Conservation (phyloP, 179 eudicot species). For the Carnegiea gigantea region DNA sequence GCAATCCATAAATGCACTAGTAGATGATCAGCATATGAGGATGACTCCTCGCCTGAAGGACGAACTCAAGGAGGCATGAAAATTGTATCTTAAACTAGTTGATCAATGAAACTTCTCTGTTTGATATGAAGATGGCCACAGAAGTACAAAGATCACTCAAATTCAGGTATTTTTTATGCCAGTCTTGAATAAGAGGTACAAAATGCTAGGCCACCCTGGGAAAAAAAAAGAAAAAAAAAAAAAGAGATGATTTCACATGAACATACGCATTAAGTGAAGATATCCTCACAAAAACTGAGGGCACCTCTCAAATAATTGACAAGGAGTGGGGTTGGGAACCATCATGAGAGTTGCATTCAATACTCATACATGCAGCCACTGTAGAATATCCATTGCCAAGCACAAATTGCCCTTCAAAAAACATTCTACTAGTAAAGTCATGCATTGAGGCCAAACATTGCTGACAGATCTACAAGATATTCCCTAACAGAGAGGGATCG, state of each 20-base stretch:
- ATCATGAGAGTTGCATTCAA: neutral
- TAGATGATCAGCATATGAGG: neutral
- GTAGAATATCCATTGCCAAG: neutral
- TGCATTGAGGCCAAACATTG: neutral
- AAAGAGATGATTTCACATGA: neutral
- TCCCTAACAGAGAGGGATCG: neutral
- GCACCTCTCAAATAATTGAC: neutral
- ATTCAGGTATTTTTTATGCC: neutral
- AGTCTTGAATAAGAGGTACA: neutral
- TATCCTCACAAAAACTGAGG: neutral
- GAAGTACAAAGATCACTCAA: neutral
- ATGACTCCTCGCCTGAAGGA: neutral
- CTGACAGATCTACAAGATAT: neutral
- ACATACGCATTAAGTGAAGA: neutral
- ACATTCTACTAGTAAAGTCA: neutral
- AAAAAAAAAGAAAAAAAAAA: too few species aligned
- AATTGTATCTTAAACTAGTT: too few species aligned
- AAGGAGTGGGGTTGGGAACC: neutral
- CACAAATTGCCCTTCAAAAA: neutral
- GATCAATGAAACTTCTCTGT: too few species aligned
- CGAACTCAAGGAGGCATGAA: too few species aligned
- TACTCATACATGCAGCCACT: neutral
- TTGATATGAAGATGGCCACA: too few species aligned
- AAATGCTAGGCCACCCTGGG: neutral
- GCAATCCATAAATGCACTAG: neutral